These are phyloP conservation scores for Amphirosellinia nigrospora DNA, from an alignment of 495 filamentous ascomycete species.

Conservation along the genomic window DNA sequence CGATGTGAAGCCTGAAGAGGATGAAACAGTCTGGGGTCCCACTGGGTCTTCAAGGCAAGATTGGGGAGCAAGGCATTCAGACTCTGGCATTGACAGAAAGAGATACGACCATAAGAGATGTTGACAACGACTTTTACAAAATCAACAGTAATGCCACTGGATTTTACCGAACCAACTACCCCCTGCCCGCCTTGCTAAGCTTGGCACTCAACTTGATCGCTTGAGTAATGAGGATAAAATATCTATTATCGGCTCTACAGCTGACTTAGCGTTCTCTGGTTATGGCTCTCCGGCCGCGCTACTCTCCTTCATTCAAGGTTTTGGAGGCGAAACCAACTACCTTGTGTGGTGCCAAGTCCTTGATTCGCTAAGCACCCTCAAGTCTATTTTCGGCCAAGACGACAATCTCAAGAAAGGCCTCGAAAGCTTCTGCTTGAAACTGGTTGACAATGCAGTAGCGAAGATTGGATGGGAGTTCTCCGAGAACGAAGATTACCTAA, in stretches of 20 bases:
- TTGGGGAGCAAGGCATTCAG: slow-evolving; percentile 54
- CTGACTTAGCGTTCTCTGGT: slow-evolving; percentile 86
- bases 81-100: slow-evolving; percentile 73
- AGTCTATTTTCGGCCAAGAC: slow-evolving; percentile 59
- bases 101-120: slow-evolving; percentile 70
- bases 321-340: slow-evolving; percentile 80
- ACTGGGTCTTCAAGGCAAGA: slow-evolving; percentile 72
- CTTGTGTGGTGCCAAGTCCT: slow-evolving; percentile 89
- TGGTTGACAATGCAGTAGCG: slow-evolving; percentile 73
- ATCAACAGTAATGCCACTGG: slow-evolving; percentile 86
- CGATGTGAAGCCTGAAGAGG: slow-evolving; percentile 82
- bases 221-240: slow-evolving; percentile 89
- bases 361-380: slow-evolving; percentile 63
- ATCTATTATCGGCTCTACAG: slow-evolving; percentile 87
- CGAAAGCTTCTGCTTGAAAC: slow-evolving; percentile 72
- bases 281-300: slow-evolving; percentile 79
- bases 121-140: slow-evolving; percentile 88
- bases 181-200: slow-evolving; percentile 77
- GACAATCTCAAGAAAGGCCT: slow-evolving; percentile 65
- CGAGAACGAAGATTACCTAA: slow-evolving; percentile 79
- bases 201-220: slow-evolving; percentile 73
- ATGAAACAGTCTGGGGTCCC: slow-evolving; percentile 94
- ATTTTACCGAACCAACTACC: slow-evolving; percentile 94
- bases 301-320: slow-evolving; percentile 78
- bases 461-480: slow-evolving; percentile 85